Conservation (phyloP, 1,284 basidiomycete genomes). For the Mycena citricolor region DNA sequence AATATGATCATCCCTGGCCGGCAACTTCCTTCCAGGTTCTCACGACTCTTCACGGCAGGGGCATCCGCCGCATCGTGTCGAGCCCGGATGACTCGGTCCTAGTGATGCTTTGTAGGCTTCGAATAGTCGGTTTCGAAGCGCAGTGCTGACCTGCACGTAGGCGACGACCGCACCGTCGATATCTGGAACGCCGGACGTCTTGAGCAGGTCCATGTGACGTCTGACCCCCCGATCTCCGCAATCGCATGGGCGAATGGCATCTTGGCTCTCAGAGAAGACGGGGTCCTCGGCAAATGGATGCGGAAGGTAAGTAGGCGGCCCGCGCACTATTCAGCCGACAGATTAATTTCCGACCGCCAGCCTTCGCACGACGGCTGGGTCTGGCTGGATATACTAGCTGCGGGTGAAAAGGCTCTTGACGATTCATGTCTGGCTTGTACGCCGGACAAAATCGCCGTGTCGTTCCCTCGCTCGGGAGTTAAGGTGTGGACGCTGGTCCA, state of each 20-base stretch:
- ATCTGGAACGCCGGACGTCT: slow-evolving; percentile 47
- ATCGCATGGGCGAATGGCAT: slow-evolving; percentile 60
- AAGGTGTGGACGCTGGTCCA: slow-evolving; percentile 64
- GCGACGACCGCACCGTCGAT: slow-evolving; percentile 55
- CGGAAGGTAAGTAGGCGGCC: slow-evolving; percentile 41
- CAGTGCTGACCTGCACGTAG: slow-evolving; percentile 28
- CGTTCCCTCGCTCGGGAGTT: slow-evolving; percentile 55
- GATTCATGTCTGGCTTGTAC: slow-evolving; percentile 56
- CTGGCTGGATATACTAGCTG: slow-evolving; percentile 8
- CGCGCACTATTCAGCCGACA: not conserved
- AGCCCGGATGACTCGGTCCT: slow-evolving; percentile 48
- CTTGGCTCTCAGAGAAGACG: slow-evolving; percentile 54
- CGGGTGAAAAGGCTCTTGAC: slow-evolving; percentile 46
- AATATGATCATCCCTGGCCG: slow-evolving; percentile 26
- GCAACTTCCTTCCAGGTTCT: slow-evolving; percentile 38
- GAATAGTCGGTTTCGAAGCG: slow-evolving; percentile 1
- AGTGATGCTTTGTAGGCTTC: slow-evolving; percentile 48
- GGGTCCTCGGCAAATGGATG: slow-evolving; percentile 58
- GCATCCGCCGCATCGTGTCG: slow-evolving; percentile 44
- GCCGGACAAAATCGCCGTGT: slow-evolving; percentile 59
- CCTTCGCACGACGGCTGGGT: slow-evolving; percentile 49
- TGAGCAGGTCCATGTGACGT: slow-evolving; percentile 45
- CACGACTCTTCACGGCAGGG: slow-evolving; percentile 42
- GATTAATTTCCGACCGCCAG: slow-evolving; percentile 33
- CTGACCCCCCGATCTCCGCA: slow-evolving; percentile 41